These are phyloP conservation scores for Beta vulgaris DNA, from an alignment of 148 eudicot species.

Conservation along the genomic window DNA sequence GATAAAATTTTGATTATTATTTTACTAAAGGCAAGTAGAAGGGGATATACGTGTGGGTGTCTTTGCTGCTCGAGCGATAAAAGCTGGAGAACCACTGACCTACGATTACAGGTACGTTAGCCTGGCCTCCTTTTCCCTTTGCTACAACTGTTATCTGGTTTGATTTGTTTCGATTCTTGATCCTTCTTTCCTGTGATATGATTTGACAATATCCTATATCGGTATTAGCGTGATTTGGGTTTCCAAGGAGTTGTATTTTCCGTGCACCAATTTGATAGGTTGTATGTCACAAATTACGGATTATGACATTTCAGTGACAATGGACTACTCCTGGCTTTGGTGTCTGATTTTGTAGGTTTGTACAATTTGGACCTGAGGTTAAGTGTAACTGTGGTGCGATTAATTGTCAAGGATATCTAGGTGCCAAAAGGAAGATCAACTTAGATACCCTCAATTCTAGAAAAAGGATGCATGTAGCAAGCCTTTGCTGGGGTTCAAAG, in stretches of 20 bases:
- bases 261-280: too few species aligned
- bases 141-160: background rate
- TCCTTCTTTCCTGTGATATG: background rate
- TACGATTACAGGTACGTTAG: conserved; percentile 78
- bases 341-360: conserved; percentile 57
- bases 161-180: background rate
- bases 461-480: conserved; percentile 32
- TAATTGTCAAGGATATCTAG: conserved; percentile 82
- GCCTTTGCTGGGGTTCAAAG: conserved; percentile 66
- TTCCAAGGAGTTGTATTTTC: background rate
- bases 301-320: too few species aligned
- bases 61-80: conserved; percentile 67
- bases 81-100: conserved; percentile 81
- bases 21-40: conserved; percentile 75
- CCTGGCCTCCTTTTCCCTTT: background rate
- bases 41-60: conserved; percentile 92
- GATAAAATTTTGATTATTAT: conserved; percentile 6
- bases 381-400: conserved; percentile 81
- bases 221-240: background rate
- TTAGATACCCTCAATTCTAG: conserved; percentile 23
- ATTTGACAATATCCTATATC: background rate
- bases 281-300: too few species aligned
- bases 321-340: too few species aligned
- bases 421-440: conserved; percentile 52
- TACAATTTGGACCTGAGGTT: conserved; percentile 91